phyloP scores from a whole-genome alignment of 2,329 filamentous ascomycete species.

The Hortaea sp. region DNA sequence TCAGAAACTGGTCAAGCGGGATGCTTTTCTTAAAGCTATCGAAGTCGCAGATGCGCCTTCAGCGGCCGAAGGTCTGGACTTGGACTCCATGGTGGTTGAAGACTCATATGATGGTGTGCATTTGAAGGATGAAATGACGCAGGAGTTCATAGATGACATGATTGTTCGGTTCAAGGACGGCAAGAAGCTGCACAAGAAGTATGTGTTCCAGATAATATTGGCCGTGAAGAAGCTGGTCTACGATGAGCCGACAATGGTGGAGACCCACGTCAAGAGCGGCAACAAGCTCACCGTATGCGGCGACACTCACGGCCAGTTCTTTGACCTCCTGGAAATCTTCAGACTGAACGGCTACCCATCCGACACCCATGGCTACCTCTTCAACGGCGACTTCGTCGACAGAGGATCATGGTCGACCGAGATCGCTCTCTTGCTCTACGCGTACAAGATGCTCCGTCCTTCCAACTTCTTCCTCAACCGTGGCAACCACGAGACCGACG shows the following conservation, averaged over 20 bases:
- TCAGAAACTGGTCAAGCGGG: constrained; percentile 84
- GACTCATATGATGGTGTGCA: constrained; percentile 73
- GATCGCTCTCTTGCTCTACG: constrained; percentile 84
- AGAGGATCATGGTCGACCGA: constrained; percentile 97
- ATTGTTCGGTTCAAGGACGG: constrained; percentile 89
- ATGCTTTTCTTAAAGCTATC: constrained; percentile 90
- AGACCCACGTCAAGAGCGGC: constrained; percentile 69
- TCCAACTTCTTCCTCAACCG: constrained; percentile 83
- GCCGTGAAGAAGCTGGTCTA: constrained; percentile 83
- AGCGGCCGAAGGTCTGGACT: constrained; percentile 78
- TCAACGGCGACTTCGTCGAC: constrained; percentile 98
- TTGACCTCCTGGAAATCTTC: constrained; percentile 95
- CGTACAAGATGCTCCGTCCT: constrained; percentile 92
- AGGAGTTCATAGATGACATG: constrained; percentile 97
- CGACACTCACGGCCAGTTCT: constrained; percentile 97
- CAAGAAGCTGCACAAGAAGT: constrained; percentile 92
- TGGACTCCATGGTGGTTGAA: constrained; percentile 78
- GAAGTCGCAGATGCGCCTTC: constrained; percentile 88
- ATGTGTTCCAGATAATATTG: constrained; percentile 91
- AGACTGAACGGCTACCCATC: constrained; percentile 74
- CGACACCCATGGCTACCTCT: constrained; percentile 85
- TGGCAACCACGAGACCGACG: constrained; percentile 87
- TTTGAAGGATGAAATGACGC: constrained; percentile 75
- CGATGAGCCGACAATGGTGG: constrained; percentile 93
- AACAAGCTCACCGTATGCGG: constrained; percentile 86